Conservation (phyloP, 2,329 filamentous ascomycete species). For the Botrytis tulipae region DNA sequence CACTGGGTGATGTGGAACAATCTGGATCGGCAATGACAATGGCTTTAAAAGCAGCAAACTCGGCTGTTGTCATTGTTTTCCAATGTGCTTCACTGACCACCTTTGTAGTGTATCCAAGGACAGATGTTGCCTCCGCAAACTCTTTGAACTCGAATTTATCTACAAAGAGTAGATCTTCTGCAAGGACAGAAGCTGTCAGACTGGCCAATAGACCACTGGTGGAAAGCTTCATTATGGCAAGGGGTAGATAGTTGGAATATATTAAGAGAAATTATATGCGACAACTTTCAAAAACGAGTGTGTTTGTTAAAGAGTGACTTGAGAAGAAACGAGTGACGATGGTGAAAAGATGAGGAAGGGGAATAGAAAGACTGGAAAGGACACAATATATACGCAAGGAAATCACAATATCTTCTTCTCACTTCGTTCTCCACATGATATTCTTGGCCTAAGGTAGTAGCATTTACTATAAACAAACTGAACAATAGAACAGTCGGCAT, state of each 20-base stretch:
- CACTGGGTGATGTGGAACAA: slow-evolving; percentile 36
- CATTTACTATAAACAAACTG: background rate
- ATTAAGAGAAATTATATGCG: background rate
- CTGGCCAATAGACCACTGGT: slow-evolving; percentile 25
- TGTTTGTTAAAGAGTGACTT: slow-evolving; percentile 13
- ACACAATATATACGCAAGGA: slow-evolving; percentile 13
- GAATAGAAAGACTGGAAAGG: background rate
- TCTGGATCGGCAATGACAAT: slow-evolving; percentile 45
- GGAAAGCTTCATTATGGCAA: slow-evolving; percentile 25
- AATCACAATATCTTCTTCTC: background rate
- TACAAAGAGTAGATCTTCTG: slow-evolving; percentile 39
- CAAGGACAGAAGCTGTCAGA: slow-evolving; percentile 27
- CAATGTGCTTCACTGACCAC: slow-evolving; percentile 41
- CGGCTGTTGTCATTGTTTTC: slow-evolving; percentile 42
- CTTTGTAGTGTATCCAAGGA: slow-evolving; percentile 37
- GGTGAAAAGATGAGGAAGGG: background rate
- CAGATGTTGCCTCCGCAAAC: slow-evolving; percentile 27
- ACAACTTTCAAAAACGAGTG: background rate
- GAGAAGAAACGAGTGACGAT: slow-evolving; percentile 15
- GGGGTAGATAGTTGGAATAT: background rate
- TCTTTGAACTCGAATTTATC: slow-evolving; percentile 36
- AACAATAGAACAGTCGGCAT: background rate
- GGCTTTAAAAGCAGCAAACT: slow-evolving; percentile 47
- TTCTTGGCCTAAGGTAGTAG: background rate
- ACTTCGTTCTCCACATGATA: background rate